Conservation (phyloP, 331 rosid genomes). For the Telfairia occidentalis region DNA sequence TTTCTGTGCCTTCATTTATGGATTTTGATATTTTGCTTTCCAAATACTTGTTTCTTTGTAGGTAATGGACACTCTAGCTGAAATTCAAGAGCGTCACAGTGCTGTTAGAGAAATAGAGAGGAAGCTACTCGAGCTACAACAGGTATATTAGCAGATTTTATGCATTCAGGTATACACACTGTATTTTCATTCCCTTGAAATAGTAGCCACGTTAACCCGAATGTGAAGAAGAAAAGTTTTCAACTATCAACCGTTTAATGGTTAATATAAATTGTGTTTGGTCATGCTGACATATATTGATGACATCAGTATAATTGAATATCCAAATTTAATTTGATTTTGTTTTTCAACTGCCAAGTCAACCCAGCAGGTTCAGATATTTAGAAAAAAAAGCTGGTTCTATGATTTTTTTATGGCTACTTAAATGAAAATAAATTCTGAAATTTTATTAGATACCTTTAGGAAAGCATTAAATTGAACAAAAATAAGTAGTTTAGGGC, state of each 20-base stretch:
- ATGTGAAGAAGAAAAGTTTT: neutral
- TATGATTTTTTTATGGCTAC: neutral
- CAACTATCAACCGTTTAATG: neutral
- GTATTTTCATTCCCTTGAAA: neutral
- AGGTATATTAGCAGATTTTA: conserved; percentile 34
- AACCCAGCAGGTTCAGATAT: neutral
- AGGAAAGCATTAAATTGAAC: neutral
- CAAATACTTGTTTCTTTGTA: conserved; percentile 18
- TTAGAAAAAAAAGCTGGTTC: neutral
- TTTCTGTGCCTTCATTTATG: neutral
- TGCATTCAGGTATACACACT: neutral
- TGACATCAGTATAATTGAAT: neutral
- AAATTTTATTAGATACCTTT: neutral
- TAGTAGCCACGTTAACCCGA: neutral
- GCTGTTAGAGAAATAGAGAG: conserved; percentile 88
- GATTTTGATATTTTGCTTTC: neutral
- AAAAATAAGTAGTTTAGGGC: neutral
- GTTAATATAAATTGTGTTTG: neutral
- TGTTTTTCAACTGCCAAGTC: neutral
- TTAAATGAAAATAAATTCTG: neutral
- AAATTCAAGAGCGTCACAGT: conserved; percentile 91
- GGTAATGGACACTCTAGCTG: conserved; percentile 83
- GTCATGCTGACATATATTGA: neutral
- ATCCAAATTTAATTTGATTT: neutral
- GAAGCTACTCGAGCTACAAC: conserved; percentile 80